A percentile compares a stretch with the other conserved stretches of the same genome.
Conservation (phyloP, 2,329 filamentous ascomycete species). For the Stagonosporopsis vannaccii region DNA sequence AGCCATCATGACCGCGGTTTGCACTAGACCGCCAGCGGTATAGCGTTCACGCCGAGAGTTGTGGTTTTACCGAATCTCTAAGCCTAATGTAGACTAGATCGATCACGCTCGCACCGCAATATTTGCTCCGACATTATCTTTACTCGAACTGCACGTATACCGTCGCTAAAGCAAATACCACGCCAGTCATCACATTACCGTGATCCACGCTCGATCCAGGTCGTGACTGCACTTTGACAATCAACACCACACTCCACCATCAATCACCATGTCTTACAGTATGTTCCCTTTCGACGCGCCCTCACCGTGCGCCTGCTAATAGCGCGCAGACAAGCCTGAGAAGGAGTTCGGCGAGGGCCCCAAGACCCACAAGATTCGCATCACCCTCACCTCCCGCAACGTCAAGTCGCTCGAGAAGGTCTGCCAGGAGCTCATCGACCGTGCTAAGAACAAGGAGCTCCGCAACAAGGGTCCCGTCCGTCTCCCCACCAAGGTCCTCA, state of each 20-base stretch:
- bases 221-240: slow-evolving; percentile 54
- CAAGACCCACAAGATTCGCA: slow-evolving; percentile 98
- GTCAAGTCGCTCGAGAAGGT: slow-evolving; percentile 88
- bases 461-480: slow-evolving; percentile 98
- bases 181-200: slow-evolving; percentile 64
- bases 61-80: neutral
- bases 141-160: slow-evolving; percentile 37
- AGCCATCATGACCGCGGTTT: slow-evolving; percentile 31
- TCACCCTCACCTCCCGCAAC: slow-evolving; percentile 95
- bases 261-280: slow-evolving; percentile 49
- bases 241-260: slow-evolving; percentile 31
- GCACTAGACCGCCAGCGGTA: neutral
- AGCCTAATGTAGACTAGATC: neutral
- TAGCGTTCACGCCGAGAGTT: neutral
- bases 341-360: slow-evolving; percentile 90
- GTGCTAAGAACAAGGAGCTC: slow-evolving; percentile 97
- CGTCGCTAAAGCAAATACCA: slow-evolving; percentile 38
- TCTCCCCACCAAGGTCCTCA: slow-evolving; percentile 95
- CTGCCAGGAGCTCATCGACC: slow-evolving; percentile 97
- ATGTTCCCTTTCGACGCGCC: slow-evolving; percentile 10
- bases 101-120: neutral
- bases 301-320: slow-evolving; percentile 19
- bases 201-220: slow-evolving; percentile 54
- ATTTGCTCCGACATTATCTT: slow-evolving; percentile 21
- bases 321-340: slow-evolving; percentile 74